phyloP scores from a whole-genome alignment of 106 monocot genomes.

The Cymbidium sinense region DNA sequence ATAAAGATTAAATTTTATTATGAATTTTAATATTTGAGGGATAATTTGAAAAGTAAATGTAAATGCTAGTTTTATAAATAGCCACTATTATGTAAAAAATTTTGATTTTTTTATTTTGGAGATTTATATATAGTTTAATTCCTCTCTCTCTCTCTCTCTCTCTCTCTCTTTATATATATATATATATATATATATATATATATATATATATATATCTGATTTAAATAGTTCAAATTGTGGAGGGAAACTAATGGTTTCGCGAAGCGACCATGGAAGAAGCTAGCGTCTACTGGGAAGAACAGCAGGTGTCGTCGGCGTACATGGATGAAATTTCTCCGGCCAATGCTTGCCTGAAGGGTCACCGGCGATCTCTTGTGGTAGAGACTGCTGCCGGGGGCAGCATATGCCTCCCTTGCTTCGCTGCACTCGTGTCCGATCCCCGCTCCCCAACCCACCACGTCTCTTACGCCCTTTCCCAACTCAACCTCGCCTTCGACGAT shows the following conservation, averaged over 20 bases:
- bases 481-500: slow-evolving; percentile 39
- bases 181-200: too few relatives aligned
- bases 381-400: slow-evolving; percentile 8
- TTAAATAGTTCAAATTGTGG: not conserved
- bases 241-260: not conserved
- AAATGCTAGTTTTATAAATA: too few relatives aligned
- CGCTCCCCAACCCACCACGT: slow-evolving; percentile 63
- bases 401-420: slow-evolving; percentile 78
- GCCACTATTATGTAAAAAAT: too few relatives aligned
- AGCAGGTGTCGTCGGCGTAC: not conserved
- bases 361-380: not conserved
- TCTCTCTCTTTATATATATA: too few relatives aligned
- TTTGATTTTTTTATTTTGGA: too few relatives aligned
- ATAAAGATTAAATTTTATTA: too few relatives aligned
- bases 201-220: too few relatives aligned
- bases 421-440: slow-evolving; percentile 49
- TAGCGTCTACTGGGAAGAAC: not conserved
- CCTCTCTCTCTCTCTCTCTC: too few relatives aligned
- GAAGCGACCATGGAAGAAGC: not conserved
- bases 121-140: too few relatives aligned
- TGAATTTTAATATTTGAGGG: too few relatives aligned
- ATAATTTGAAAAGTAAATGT: too few relatives aligned
- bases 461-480: slow-evolving; percentile 67
- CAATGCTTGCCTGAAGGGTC: slow-evolving; percentile 8
- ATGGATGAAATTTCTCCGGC: too few relatives aligned